Base-by-base conservation (phyloP, 805 yeast species). In the Starmerella davenportii region DNA sequence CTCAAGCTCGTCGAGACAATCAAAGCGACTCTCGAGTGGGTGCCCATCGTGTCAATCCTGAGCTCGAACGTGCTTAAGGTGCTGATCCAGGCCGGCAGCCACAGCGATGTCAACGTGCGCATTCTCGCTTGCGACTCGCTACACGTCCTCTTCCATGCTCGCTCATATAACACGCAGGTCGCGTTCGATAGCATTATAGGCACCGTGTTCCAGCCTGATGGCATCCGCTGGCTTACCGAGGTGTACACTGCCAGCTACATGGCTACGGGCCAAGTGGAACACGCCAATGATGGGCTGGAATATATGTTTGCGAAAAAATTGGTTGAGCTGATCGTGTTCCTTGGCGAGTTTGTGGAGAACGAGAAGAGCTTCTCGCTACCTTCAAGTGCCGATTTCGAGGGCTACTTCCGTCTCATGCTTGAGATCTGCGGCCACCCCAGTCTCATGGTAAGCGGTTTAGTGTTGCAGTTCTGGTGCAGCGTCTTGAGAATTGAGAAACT, bases 391-490 rank as follows among this genome's bases (percentile, higher is more conserved):
- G 92, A 80, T 52, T 62, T 79, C 5, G 65, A 65, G 23, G 72
- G 69, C 37, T 90, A 81, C 53, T 65, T 84, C 45, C 68, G 69
- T 40, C 66, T 90, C 18, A 82, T 90, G 4, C 62, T 90, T 33
- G 69, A 74, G 34, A 81, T 95, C 1, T 79, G 94, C 0, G 69
- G 66, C 50, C 90, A 82, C 52, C 79, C 81, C 20, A 79, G 93
- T 50, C 65, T 90, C 40, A 76, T 87, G n/a, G 76, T 87, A 2
- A 77, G 93, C 37, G 94, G 95, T 0, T 65, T 90, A 15, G 79
- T 95, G 0, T 60, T 90, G 38, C 94, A 84, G 54, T 78, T 90
- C 62, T 92, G 98, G 98, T 82, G 93, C 43, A 72, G 87, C 2
- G 72, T 87, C 47, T 61, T 92, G 37, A 68, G 99, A 50, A 71